phyloP scores from a whole-genome alignment of 129 eudicot genomes.

The Artemisia tridentata region DNA sequence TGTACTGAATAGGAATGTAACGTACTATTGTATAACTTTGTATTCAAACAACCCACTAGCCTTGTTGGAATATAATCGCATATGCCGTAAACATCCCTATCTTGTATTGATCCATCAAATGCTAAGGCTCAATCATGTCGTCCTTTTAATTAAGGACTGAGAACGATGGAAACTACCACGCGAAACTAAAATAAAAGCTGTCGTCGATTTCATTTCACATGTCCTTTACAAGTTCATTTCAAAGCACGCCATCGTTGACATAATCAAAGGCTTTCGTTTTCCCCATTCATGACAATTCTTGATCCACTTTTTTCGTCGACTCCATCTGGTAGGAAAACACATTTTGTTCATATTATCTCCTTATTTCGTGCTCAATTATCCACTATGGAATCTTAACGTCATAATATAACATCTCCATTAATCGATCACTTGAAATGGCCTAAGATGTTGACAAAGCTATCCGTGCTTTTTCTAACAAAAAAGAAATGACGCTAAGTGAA shows the following conservation, averaged over 20 bases:
- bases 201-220: not conserved
- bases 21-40: not conserved
- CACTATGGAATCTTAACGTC: not conserved
- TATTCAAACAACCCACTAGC: not conserved
- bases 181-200: not conserved
- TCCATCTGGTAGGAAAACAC: not conserved
- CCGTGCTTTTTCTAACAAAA: too few relatives aligned
- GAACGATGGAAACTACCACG: not conserved
- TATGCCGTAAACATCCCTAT: not conserved
- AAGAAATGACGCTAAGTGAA: too few relatives aligned
- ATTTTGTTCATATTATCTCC: not conserved
- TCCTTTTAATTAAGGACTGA: not conserved
- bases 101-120: not conserved
- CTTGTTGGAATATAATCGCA: not conserved
- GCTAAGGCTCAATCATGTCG: not conserved
- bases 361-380: constrained; percentile 6
- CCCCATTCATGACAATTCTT: constrained; percentile 1
- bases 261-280: constrained; percentile 16
- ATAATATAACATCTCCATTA: not conserved
- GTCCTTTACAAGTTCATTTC: constrained; percentile 1
- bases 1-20: not conserved
- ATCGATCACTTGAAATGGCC: not conserved
- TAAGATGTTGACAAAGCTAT: not conserved
- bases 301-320: not conserved
- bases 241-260: constrained; percentile 4